Base-by-base conservation (phyloP, 306 rosid genomes). In the Cicer arietinum region DNA sequence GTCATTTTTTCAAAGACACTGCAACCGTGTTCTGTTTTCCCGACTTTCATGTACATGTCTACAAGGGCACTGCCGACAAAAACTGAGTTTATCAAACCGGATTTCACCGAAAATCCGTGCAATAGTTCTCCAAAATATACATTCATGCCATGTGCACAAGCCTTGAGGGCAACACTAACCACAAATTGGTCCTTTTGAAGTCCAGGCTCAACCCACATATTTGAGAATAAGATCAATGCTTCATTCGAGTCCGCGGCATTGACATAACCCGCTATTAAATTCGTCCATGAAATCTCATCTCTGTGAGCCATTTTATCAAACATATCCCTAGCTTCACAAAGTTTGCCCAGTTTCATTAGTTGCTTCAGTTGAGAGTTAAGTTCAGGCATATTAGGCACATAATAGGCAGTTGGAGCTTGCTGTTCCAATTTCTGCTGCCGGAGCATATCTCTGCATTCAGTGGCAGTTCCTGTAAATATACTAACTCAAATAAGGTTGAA, bases 1-100 rank as follows among this genome's bases (percentile, higher is more conserved):
- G 65, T 71, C 96, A 85, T 87, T 20, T 84, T 66, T 50, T 82
- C 79, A 44, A 92, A 92, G 69, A 85, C 87, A 41, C 75, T 80
- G 80, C 94, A 60, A 67, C 91, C 91, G 16, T 71, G 72, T 63
- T 77, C 89, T 57, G 83, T 58, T 78, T 84, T 77, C 12, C 94
- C 94, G 52, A 84, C 50, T 88, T 90, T 90, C 86, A 88, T 83
- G 76, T 90, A 90, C 96, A 92, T 85, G 82, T 87, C 90, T 10
- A 87, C 84, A 46, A 90, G 80, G 35, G 92, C 82, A 69, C 86
- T 92, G 42, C 96, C 87, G 76, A 92, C 91, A 82, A 85, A 92
- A 53, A 88, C 90, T 0, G 94, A 90, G 80, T 78, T 83, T 63
- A 84, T 66, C 62, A 92, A 81, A 81, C 86, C 73, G 14, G 89